These are phyloP conservation scores for Meira nashicola DNA, from an alignment of 1,284 basidiomycete species.

Conservation along the genomic window DNA sequence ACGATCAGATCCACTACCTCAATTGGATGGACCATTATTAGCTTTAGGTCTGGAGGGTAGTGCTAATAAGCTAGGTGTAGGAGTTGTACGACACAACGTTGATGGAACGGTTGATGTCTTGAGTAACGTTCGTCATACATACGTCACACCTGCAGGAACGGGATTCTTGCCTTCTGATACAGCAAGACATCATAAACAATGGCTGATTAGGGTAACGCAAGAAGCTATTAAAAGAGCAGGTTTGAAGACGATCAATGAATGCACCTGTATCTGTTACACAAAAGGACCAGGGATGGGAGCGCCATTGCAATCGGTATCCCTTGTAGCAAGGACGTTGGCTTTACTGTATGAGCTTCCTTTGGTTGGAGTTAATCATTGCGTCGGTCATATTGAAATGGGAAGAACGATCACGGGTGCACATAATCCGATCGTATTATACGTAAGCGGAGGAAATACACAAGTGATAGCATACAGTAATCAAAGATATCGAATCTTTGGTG, in stretches of 20 bases:
- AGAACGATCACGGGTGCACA: constrained; percentile 87
- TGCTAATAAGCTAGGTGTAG: constrained; percentile 97
- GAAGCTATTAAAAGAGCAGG: constrained; percentile 72
- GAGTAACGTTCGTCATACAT: constrained; percentile 78
- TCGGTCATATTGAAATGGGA: constrained; percentile 98
- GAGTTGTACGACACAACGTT: constrained; percentile 74
- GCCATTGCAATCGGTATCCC: constrained; percentile 85
- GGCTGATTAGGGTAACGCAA: constrained; percentile 77
- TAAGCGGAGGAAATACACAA: constrained; percentile 98
- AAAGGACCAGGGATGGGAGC: constrained; percentile 99
- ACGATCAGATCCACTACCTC: background rate
- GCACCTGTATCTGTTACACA: constrained; percentile 95
- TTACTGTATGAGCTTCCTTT: constrained; percentile 84
- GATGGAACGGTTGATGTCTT: constrained; percentile 57
- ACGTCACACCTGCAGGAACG: constrained; percentile 95
- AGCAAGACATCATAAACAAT: constrained; percentile 89
- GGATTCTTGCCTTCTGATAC: constrained; percentile 95
- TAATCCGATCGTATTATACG: constrained; percentile 95
- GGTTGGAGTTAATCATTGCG: constrained; percentile 95
- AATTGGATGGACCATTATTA: constrained; percentile 20
- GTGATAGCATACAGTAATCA: constrained; percentile 92
- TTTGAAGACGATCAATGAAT: constrained; percentile 64
- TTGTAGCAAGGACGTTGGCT: constrained; percentile 89
- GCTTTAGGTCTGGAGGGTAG: constrained; percentile 49
- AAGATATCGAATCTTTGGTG: constrained; percentile 97